These are phyloP conservation scores for Rhynchosporium secalis DNA, from an alignment of 2,329 filamentous ascomycete genomes.

Conservation along the genomic window DNA sequence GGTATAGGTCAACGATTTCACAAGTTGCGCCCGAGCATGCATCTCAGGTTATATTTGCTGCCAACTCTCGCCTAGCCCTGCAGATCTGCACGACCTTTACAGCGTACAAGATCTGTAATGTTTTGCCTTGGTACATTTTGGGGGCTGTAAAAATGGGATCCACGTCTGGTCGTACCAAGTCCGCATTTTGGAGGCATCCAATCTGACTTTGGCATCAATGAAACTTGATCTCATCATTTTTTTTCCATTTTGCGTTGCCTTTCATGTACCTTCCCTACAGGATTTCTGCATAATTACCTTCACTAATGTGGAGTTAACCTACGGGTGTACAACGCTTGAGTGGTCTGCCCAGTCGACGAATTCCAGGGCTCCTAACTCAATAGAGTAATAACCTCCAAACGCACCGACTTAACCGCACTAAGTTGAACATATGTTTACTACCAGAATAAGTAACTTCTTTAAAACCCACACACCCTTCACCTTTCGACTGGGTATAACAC, in stretches of 20 bases:
- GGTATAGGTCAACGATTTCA: not conserved
- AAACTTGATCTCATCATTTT: slow-evolving; percentile 3
- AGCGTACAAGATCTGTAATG: slow-evolving; percentile 9
- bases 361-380: too few relatives aligned
- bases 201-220: slow-evolving; percentile 6
- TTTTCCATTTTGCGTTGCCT: not conserved
- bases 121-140: not conserved
- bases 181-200: slow-evolving; percentile 3
- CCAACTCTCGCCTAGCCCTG: slow-evolving; percentile 5
- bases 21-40: not conserved
- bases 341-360: too few relatives aligned
- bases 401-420: too few relatives aligned
- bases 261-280: not conserved
- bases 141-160: not conserved
- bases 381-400: too few relatives aligned
- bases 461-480: too few relatives aligned
- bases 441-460: too few relatives aligned
- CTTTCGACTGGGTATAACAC: too few relatives aligned
- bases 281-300: too few relatives aligned
- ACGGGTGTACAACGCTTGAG: too few relatives aligned
- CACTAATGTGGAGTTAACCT: too few relatives aligned
- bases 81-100: slow-evolving; percentile 8
- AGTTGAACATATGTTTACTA: too few relatives aligned
- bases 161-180: slow-evolving; percentile 1
- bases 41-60: not conserved